Evolutionary conservation across 257 asterid species (phyloP), one percentile per base, ranked within the genome.

Genomic region (Forsythia suspensa): DNA sequence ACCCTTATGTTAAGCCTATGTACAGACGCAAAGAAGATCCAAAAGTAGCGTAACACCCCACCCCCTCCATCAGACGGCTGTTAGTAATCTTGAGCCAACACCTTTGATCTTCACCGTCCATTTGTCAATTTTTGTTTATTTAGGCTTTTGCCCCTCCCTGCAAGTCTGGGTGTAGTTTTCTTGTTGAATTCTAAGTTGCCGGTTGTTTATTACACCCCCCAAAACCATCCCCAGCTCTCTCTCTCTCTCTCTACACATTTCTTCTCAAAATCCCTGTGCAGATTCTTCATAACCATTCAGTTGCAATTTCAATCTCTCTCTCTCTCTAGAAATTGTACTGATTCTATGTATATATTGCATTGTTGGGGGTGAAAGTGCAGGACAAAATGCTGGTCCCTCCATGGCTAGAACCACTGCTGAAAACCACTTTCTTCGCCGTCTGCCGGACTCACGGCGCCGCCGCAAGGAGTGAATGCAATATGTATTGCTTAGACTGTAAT

Each of bases 401-500:
- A 36, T 93, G 97, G 97, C 89, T 93, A 29, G 97, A 91, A 24
- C 84, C 82, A 9, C 71, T 93, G 77, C 79, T 93, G 18, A 84
- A 77, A 78, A 81, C 91, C 0, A 9, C 74, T 43, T 93, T 93
- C 87, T 91, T 93, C 89, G 34, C 85, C 69, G 79, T 79, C 29
- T 93, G 97, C 87, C 86, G 90, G 73, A 85, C 80, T 1, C 97
- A 93, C 84, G 76, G 85, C 37, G 90, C 82, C 43, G 88, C 90
- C 55, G 89, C 90, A 74, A 81, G 91, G 73, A 93, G 90, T 4
- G 97, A 93, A 81, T 93, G 95, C 81, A 93, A 90, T 68, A 90
- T 92, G 94, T 93, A 76, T 52, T 91, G 97, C 85, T 70, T 91
- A 6, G 97, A 90, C 76, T 93, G 97, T 80, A 83, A 87, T 63